These are phyloP conservation scores for Nicotiana undulata DNA, from an alignment of 257 asterid species.

Conservation along the genomic window DNA sequence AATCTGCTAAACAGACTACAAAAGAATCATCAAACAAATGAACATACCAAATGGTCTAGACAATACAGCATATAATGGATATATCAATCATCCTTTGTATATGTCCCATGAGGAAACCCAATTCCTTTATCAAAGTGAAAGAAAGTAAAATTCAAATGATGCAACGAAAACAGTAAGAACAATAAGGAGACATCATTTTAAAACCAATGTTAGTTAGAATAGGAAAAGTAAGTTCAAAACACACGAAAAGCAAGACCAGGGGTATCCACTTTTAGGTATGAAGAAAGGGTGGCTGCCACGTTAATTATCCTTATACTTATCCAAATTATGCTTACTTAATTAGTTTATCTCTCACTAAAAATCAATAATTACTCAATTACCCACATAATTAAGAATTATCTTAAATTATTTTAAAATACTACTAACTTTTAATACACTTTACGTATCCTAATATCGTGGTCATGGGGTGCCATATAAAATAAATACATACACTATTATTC, in stretches of 20 bases:
- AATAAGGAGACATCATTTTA: neutral
- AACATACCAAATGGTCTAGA: neutral
- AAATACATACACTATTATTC: no score
- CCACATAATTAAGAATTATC: no score
- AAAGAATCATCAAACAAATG: neutral
- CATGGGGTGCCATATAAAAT: no score
- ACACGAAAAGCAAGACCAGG: conserved; percentile 11
- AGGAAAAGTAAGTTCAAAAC: neutral
- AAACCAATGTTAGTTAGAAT: neutral
- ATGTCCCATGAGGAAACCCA: neutral
- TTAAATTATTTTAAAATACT: no score
- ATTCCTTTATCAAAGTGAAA: neutral
- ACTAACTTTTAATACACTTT: no score
- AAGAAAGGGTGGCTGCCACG: no score
- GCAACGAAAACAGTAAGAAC: neutral
- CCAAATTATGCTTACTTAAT: no score
- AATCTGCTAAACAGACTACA: neutral
- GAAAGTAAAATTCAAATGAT: neutral
- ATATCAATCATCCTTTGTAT: neutral
- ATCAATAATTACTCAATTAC: no score
- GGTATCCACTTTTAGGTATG: no score
- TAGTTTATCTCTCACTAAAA: no score
- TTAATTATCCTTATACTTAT: no score
- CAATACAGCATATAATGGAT: neutral
- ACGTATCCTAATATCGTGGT: no score